Evolutionary conservation across 768 basidiomycete genomes (phyloP), one percentile per base, ranked within the genome.

Genomic region (Mycena haematopus): DNA sequence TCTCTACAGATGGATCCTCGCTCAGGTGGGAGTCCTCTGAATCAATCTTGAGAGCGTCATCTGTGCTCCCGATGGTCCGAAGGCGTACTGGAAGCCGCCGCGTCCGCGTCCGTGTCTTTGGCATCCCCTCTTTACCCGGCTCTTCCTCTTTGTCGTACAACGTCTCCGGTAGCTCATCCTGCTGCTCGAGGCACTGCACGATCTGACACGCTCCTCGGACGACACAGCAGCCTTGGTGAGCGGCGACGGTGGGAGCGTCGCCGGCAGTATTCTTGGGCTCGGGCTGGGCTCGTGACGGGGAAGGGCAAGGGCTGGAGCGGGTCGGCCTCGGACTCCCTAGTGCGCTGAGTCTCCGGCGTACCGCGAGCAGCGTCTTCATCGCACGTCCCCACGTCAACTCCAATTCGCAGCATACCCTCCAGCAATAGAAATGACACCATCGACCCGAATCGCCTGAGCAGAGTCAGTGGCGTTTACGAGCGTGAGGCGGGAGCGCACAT

Each of bases 161-260:
- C n/a, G 60, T 61, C 47, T 61, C 60, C 14, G 53, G 55, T 15
- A 55, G 27, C 36, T 61, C 60, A 21, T 55, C 52, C 53, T 55
- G 60, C 46, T 36, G 27, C 46, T 61, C 36, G 6, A 47, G 45
- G 14, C 45, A 45, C 19, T 19, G 44, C 6, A 11, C 22, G 51
- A 17, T 19, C 50, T 31, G 35, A 25, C 24, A 13, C 27, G 31
- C 13, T n/a, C 42, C 21, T 52, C 22, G 31, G 47, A n/a, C 35
- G 35, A n/a, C 22, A 15, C 8, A 33, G 47, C 33, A 8, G 25
- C 22, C 29, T 45, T n/a, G 49, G 47, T 58, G 47, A 49, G 47
- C n/a, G 49, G 50, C 21, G 58, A 52, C 45, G 44, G 22, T 9
- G 6, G 21, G 10, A 44, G 21, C n/a, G n/a, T n/a, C n/a, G n/a